A percentile compares a stretch with the other conserved stretches of the same genome.
Evolutionary conservation across 129 eudicot species (phyloP).

Genomic region (Scalesia atractyloides): DNA sequence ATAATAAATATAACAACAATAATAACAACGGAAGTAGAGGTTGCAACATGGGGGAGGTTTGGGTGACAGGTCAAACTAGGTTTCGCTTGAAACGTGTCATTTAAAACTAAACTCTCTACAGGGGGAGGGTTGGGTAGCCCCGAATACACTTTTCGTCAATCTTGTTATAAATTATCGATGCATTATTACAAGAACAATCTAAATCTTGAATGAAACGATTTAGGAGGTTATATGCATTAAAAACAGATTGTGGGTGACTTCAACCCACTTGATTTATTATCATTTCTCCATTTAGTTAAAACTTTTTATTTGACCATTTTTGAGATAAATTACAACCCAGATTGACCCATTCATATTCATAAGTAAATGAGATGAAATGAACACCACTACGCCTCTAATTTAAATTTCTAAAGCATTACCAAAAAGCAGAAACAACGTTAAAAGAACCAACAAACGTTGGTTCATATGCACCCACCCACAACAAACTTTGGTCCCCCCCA

Average conservation of each 20-base stretch:
- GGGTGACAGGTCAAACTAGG: neutral
- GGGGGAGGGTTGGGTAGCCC: neutral
- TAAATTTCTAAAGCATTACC: neutral
- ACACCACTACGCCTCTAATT: neutral
- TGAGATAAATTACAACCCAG: neutral
- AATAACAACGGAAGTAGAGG: neutral
- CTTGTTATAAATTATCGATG: neutral
- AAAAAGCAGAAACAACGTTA: neutral
- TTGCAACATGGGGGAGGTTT: neutral
- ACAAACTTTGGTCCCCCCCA: too few species aligned
- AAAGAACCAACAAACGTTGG: neutral
- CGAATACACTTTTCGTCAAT: neutral
- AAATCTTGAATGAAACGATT: neutral
- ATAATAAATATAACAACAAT: too few species aligned
- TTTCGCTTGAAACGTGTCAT: neutral
- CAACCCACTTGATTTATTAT: neutral
- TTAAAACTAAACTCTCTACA: neutral
- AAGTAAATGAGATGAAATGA: neutral
- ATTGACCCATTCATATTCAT: neutral
- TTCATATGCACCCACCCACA: too few species aligned
- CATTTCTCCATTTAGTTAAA: neutral
- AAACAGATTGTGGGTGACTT: neutral
- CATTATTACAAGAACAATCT: neutral
- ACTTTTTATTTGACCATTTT: neutral
- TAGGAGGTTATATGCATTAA: neutral